Base-by-base conservation (phyloP, 1,284 basidiomycete genomes). In the Sporisorium sorghi region DNA sequence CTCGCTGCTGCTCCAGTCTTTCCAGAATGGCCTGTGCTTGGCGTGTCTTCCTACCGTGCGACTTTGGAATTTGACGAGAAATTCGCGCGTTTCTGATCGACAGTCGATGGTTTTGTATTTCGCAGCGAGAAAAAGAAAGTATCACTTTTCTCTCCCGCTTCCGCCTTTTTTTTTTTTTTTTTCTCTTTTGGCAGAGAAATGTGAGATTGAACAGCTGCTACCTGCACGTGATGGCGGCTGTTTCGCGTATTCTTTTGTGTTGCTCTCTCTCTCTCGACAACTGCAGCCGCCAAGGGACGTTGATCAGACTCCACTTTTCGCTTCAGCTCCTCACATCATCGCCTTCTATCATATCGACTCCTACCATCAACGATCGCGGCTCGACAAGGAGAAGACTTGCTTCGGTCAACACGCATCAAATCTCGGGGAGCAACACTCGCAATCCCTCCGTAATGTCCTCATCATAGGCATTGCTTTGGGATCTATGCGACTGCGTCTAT, bases 11-110 rank as follows among this genome's bases (percentile, higher is more conserved):
- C n/a, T n/a, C n/a, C n/a, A n/a, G n/a, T n/a, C n/a, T n/a, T n/a
- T n/a, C n/a, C n/a, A n/a, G n/a, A n/a, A n/a, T 40, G 37, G 67
- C 67, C 60, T 64, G 67, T 70, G 67, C 67, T 70, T 69, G 66
- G 59, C 52, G 19, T 49, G 42, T 43, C 57, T 57, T 56, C 53
- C 44, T 66, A 39, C 53, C 58, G 52, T 60, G 58, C 64, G 57
- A 23, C 32, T 56, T n/a, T 4, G 15, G 17, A 42, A 8, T 33
- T 23, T 14, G n/a, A 26, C n/a, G 15, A 8, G 30, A 44, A 19
- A 15, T 2, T 6, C n/a, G 23, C 32, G 33, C 46, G 48, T 26
- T 32, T 54, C 46, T 50, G 57, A 59, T 59, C 63, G 40, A 12
- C 14, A 35, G 28, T 9, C 24, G n/a, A 9, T n/a, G n/a, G n/a